Base-by-base conservation (phyloP, 495 filamentous ascomycete genomes). In the Trichoderma erinaceum region DNA sequence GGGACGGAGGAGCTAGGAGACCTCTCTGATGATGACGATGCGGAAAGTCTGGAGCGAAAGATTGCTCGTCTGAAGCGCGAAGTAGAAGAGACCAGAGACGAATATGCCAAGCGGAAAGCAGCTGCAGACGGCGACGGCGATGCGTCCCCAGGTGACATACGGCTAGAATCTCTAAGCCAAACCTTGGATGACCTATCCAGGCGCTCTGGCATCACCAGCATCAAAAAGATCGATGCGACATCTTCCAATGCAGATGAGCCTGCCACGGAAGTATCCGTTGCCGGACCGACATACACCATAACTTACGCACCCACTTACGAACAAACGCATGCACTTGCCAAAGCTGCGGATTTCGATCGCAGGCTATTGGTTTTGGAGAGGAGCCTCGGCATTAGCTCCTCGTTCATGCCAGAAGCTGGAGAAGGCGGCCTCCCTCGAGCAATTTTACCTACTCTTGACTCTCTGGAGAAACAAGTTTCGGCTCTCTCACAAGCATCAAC, bases 341-440 rank as follows among this genome's bases (percentile, higher is more conserved):
- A 91, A 73, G 91, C 92, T 7, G 91, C 93, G 29, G 90, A 94
- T 67, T 96, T 98, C 69, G 95, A 97, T 74, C 80, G 84, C 41
- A 88, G 95, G 5, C 83, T 99, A 4, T 79, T 89, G 0, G 73
- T 88, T 10, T 80, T 99, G 41, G 95, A 99, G 78, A 87, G 87
- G 64, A 85, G 88, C 2, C 85, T 98, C 63, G 96, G 96, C 18
- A 83, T 97, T 50, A 88, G 85, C 15, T 87, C 86, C 15, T 83
- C 87, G 7, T 82, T 85, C 5, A 85, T 91, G 70, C 84, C 90
- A 8, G 85, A 90, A 66, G 73, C 89, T 18, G 84, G 85, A 64
- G 79, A 85, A 1, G 81, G 81, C 43, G 80, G 79, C 68, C 81
- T 85, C 50, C 82, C 76, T 66, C 89, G 78, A 46, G 86, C 92